These are phyloP conservation scores for Metschnikowia anglica DNA, from an alignment of 805 yeast species.

Conservation along the genomic window DNA sequence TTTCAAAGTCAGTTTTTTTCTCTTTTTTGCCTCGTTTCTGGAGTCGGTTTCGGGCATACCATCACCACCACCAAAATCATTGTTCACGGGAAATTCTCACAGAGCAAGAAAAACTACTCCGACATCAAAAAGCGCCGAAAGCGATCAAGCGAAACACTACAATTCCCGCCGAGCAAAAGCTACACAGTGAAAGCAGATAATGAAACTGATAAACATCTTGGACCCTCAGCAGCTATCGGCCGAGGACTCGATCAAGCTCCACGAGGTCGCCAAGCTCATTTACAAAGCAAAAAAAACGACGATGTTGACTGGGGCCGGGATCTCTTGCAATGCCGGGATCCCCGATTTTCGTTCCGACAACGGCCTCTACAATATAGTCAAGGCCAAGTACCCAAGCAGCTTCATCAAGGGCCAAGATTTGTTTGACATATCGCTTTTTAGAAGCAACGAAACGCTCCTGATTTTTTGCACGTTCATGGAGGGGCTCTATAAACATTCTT, in stretches of 20 bases:
- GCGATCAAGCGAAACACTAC: background rate
- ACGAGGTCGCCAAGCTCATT: slow-evolving; percentile 42
- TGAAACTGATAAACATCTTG: slow-evolving; percentile 33
- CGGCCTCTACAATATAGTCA: slow-evolving; percentile 79
- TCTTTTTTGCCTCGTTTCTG: background rate
- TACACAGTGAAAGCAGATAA: too few species aligned
- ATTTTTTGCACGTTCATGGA: slow-evolving; percentile 92
- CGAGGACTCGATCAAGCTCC: slow-evolving; percentile 35
- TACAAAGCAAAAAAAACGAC: slow-evolving; percentile 59
- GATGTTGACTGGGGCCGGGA: slow-evolving; percentile 92
- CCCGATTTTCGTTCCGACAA: slow-evolving; percentile 88
- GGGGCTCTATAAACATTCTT: slow-evolving; percentile 61
- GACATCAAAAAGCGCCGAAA: background rate
- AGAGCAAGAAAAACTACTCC: too few species aligned
- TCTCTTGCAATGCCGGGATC: slow-evolving; percentile 94
- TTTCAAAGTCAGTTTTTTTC: background rate
- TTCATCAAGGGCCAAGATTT: slow-evolving; percentile 84
- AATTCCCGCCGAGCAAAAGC: background rate
- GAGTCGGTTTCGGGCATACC: background rate
- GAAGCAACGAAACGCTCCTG: slow-evolving; percentile 61
- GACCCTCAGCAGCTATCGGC: slow-evolving; percentile 21
- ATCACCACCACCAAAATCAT: background rate
- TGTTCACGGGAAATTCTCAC: background rate
- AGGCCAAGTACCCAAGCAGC: slow-evolving; percentile 56
- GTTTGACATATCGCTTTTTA: slow-evolving; percentile 81